Evolutionary conservation across 2,329 filamentous ascomycete species (phyloP), one percentile per base, ranked within the genome.

Genomic region (Pseudogymnoascus sp.): DNA sequence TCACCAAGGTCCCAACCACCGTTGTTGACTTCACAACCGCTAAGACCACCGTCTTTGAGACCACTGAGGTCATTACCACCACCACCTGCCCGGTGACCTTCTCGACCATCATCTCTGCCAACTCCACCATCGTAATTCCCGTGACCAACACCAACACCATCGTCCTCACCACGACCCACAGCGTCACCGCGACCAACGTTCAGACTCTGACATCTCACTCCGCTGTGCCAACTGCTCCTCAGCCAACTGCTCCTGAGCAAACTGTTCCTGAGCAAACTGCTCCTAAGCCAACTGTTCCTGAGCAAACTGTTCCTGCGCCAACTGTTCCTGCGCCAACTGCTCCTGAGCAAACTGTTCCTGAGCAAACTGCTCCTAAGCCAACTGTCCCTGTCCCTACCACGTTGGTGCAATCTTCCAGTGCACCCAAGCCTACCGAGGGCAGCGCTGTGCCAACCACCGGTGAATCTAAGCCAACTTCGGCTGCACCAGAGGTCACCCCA

Each of bases 51-150:
- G 68, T 69, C 19, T 71, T 72, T 25, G 68, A 67, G 62, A 75
- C 70, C 9, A 76, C 74, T 4, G 69, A 75, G 36, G 72, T 78
- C n/a, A 74, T 74, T 52, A 65, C 64, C 30, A 77, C 77, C 22
- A 73, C 76, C 45, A 75, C 76, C 11, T 74, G 69, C 67, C 74
- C 75, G 6, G 76, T 75, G 59, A 75, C 72, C 7, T 69, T 60
- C 60, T 75, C 76, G 68, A 77, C 77, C 4, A 80, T 79, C n/a
- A 72, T 78, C 41, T 74, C 75, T 1, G 67, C 71, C 62, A 76
- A 76, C 23, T 72, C 67, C 55, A 80, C 77, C 8, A 68, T 77
- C 49, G 74, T 78, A 2, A 67, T 79, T 30, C 76, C 77, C 0
- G 72, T 76, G 23, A 81, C 77, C 61, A 74, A 78, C 14, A 69